Evolutionary conservation across 345 rosid genomes (phyloP), one percentile per base, ranked within the genome.

Genomic region (Dipteronia dyeriana): DNA sequence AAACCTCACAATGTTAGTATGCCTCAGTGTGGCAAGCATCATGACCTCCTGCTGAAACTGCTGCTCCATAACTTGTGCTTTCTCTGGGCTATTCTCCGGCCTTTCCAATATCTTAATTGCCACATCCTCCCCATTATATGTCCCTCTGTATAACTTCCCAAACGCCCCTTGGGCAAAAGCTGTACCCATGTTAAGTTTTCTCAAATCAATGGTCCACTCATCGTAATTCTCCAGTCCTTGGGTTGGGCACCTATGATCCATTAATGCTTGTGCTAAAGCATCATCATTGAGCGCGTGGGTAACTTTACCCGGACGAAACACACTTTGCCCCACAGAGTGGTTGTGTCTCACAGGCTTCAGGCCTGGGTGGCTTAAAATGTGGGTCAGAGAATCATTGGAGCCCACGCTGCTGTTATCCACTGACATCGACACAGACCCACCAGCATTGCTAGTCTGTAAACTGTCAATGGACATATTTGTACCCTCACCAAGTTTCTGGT

Each of bases 161-260:
- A 88, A 90, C 51, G 94, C 91, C 34, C 91, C 94, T 83, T 90
- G 91, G 4, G 94, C 94, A 87, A 90, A 90, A 74, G 94, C 88
- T 19, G 87, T 81, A n/a, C 94, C 94, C 89, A 88, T 90, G 60
- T 80, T 85, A 65, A 90, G 94, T 61, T 83, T 90, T 74, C 88
- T 85, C 78, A 90, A 76, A 84, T 90, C 90, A 62, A 88, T 88
- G 0, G 91, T 90, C 94, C 94, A 90, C 41, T 88, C 90, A 61
- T 88, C 91, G 29, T 79, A 90, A 69, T 85, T 77, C 43, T 66
- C 78, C 71, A 90, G 66, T 7, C 94, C 91, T 80, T 86, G 82
- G 43, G 89, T 86, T 45, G 89, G 94, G 53, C 76, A 82, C 49
- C 84, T 82, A 75, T 51, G 59, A 82, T 90, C 92, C 94, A 88